Evolutionary conservation across 805 yeast genomes (phyloP).

Genomic region (Starmerella sirachaensis): DNA sequence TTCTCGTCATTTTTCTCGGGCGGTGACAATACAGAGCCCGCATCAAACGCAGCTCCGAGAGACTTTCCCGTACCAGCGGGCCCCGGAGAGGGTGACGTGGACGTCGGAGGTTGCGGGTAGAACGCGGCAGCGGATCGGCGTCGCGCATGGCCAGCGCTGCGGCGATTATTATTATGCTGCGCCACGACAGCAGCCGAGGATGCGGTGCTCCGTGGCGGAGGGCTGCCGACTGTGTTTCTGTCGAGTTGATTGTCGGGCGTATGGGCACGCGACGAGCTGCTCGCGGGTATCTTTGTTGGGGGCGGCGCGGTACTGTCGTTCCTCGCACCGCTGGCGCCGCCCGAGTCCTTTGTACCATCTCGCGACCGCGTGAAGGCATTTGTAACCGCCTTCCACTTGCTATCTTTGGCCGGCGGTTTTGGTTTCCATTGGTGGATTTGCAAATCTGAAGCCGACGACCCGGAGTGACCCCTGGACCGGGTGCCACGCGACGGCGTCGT

Average conservation of each 20-base stretch:
- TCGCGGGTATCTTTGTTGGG: not conserved
- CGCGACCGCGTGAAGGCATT: conserved; percentile 9
- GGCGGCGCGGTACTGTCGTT: not conserved
- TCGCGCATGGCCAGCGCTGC: conserved; percentile 12
- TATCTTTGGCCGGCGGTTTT: conserved; percentile 14
- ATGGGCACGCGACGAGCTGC: not conserved
- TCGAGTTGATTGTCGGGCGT: not conserved
- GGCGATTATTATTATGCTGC: conserved; percentile 15
- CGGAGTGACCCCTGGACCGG: conserved; percentile 7
- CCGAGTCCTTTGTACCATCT: conserved; percentile 1
- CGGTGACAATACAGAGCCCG: not conserved
- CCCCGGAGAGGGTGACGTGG: not conserved
- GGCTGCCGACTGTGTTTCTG: not conserved
- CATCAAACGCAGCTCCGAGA: not conserved
- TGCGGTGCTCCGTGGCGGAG: conserved; percentile 3
- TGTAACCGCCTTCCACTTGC: conserved; percentile 16
- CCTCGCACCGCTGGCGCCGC: not conserved
- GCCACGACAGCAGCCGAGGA: conserved; percentile 14
- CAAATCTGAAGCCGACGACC: conserved; percentile 14
- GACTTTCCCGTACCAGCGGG: not conserved
- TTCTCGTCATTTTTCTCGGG: conserved; percentile 2
- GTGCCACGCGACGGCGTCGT: conserved; percentile 3
- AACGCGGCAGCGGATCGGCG: conserved; percentile 4
- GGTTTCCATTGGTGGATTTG: conserved; percentile 22
- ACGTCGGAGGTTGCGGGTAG: not conserved